Evolutionary conservation across 768 basidiomycete species (phyloP).

Genomic region (Cantharellus cinnabarinus): DNA sequence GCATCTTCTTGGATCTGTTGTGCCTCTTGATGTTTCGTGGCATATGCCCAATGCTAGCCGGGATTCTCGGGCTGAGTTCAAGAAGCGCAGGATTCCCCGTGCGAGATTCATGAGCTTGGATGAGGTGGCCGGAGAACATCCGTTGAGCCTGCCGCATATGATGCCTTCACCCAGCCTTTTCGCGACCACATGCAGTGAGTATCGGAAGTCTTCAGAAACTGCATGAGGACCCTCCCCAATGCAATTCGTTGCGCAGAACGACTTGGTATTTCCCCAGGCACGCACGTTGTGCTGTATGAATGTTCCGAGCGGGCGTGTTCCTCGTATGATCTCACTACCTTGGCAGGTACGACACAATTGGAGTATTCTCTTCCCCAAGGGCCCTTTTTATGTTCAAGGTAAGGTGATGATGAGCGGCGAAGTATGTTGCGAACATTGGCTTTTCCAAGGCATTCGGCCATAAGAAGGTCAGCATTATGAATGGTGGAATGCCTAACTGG

Average conservation of each 20-base stretch:
- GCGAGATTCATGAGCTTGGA: slow-evolving; percentile 68
- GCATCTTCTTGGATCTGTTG: not conserved
- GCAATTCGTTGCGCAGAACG: slow-evolving; percentile 22
- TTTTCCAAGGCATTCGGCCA: slow-evolving; percentile 51
- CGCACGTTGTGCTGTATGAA: slow-evolving; percentile 62
- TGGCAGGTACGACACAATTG: slow-evolving; percentile 67
- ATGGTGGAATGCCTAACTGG: slow-evolving; percentile 87
- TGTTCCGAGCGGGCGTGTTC: not conserved
- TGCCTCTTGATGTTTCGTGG: slow-evolving; percentile 61
- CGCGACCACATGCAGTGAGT: slow-evolving; percentile 60
- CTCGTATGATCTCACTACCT: not conserved
- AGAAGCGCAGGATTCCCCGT: slow-evolving; percentile 41
- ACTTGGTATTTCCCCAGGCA: slow-evolving; percentile 48
- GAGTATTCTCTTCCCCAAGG: slow-evolving; percentile 81
- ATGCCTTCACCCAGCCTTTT: slow-evolving; percentile 59
- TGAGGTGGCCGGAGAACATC: slow-evolving; percentile 44
- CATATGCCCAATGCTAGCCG: slow-evolving; percentile 81
- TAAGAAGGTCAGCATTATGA: slow-evolving; percentile 60
- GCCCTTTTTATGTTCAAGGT: slow-evolving; percentile 82
- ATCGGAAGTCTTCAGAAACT: not conserved
- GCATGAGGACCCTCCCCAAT: not conserved
- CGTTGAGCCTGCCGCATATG: slow-evolving; percentile 83
- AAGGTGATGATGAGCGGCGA: not conserved
- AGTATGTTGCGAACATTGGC: not conserved
- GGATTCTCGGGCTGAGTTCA: slow-evolving; percentile 47